Conservation (phyloP, 2,329 filamentous ascomycete species). For the Triangularia verruculosa region DNA sequence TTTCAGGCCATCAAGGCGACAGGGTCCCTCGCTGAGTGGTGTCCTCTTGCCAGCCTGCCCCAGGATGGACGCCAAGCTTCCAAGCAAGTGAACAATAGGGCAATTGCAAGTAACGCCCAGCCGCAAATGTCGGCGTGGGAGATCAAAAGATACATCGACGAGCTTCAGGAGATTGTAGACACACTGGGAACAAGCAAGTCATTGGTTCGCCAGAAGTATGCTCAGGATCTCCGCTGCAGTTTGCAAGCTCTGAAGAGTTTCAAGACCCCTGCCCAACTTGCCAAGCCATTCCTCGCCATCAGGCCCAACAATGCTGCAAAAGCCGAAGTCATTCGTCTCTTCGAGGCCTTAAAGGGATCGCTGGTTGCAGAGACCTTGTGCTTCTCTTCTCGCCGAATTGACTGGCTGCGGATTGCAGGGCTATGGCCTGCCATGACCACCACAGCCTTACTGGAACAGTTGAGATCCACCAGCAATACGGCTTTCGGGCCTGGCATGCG, state of each 20-base stretch:
- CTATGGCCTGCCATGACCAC: slow-evolving; percentile 47
- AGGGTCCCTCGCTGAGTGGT: slow-evolving; percentile 1
- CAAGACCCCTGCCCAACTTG: slow-evolving; percentile 15
- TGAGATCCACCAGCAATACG: slow-evolving; percentile 36
- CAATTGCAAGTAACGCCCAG: slow-evolving; percentile 5
- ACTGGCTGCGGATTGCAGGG: slow-evolving; percentile 42
- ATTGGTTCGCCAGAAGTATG: slow-evolving; percentile 30
- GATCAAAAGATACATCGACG: slow-evolving; percentile 10
- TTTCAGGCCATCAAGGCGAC: background rate
- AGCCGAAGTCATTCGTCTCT: slow-evolving; percentile 7
- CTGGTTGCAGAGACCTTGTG: background rate
- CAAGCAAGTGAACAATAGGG: background rate
- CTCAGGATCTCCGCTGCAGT: slow-evolving; percentile 30
- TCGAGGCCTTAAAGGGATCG: slow-evolving; percentile 6
- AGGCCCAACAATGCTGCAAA: slow-evolving; percentile 1
- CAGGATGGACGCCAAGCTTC: slow-evolving; percentile 4
- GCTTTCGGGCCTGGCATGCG: slow-evolving; percentile 38
- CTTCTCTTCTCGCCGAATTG: slow-evolving; percentile 16
- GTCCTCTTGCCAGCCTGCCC: slow-evolving; percentile 10
- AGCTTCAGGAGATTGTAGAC: slow-evolving; percentile 35
- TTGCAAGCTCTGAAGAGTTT: slow-evolving; percentile 29
- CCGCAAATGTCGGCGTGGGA: slow-evolving; percentile 3
- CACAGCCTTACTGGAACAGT: slow-evolving; percentile 44
- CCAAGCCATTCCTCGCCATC: slow-evolving; percentile 12
- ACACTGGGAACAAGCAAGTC: slow-evolving; percentile 28